Evolutionary conservation across 1,284 basidiomycete genomes (phyloP), one percentile per base, ranked within the genome.

Genomic region (Fomitopsis betulina): DNA sequence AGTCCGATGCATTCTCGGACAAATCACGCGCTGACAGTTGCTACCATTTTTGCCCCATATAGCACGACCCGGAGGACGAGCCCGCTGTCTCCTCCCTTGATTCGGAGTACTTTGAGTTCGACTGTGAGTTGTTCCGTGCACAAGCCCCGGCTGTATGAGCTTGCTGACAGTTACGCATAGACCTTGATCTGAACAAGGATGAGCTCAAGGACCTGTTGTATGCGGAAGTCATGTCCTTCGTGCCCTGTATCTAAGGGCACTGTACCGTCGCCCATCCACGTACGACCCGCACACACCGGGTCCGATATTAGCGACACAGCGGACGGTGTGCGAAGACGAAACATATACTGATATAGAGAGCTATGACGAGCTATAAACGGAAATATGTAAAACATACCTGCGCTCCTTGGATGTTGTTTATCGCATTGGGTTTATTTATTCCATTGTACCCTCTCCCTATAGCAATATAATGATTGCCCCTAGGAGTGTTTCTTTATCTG

Each of bases 31-130:
- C 38, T 53, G 23, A 56, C 50, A n/a, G 55, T 35, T 42, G 37
- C 57, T n/a, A 45, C 32, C 42, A 39, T 40, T 9, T 21, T 21
- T 39, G 45, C 33, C 32, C 21, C 49, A 35, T 35, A 42, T 78
- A 94, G 84, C 91, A 94, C 68, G 93, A 95, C 71, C 87, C 92
- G 1, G 83, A 86, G 58, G 93, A 96, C 71, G 93, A 95, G 70
- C 91, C 91, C 2, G 76, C 76, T 37, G 85, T 86, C n/a, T 77
- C 80, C 54, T 84, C 90, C 3, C 79, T 94, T 40, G 87, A 89
- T 67, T 85, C 91, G 12, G 83, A 85, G 56, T 94, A 94, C 72
- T 96, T 96, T 73, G 85, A 94, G 68, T 94, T 94, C 69, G 91
- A 93, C 71, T 77, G 85, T 87, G 68, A 70, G 84, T 72, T 37